Conservation (phyloP, 2,329 filamentous ascomycete species). For the Ophiostoma himal-ulmi region DNA sequence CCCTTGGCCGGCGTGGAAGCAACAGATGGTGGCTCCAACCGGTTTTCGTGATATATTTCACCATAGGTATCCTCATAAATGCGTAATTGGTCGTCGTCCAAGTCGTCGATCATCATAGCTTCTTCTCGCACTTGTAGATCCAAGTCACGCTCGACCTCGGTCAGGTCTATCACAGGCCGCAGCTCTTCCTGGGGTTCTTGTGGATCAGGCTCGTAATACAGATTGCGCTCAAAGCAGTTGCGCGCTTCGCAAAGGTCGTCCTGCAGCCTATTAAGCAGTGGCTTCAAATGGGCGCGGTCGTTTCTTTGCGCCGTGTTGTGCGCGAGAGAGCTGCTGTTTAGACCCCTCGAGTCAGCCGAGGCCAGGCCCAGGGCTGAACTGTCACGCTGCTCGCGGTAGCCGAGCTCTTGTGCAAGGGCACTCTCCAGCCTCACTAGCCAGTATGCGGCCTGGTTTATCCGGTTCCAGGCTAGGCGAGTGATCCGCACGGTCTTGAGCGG, state of each 20-base stretch:
- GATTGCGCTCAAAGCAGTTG: constrained; percentile 5
- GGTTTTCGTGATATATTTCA: too few species aligned
- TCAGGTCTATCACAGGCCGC: not conserved
- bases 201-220: not conserved
- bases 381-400: constrained; percentile 20
- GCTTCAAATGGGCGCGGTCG: constrained; percentile 17
- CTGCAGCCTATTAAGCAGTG: constrained; percentile 20
- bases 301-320: not conserved
- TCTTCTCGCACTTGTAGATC: not conserved
- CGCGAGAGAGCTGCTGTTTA: not conserved
- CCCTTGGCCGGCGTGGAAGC: too few species aligned
- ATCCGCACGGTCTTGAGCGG: constrained; percentile 13
- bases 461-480: not conserved
- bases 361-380: not conserved
- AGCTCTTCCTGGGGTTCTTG: not conserved
- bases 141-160: not conserved
- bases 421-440: constrained; percentile 23
- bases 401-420: constrained; percentile 22
- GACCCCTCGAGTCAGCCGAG: not conserved
- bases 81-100: not conserved
- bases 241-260: constrained; percentile 20
- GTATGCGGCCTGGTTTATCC: not conserved
- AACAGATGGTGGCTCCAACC: too few species aligned
- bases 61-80: too few species aligned
- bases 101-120: not conserved